Percentiles rank a stretch among this genome's conserved stretches.
Conservation (phyloP, 2,329 filamentous ascomycete genomes). For the Colletotrichum cuscutae region DNA sequence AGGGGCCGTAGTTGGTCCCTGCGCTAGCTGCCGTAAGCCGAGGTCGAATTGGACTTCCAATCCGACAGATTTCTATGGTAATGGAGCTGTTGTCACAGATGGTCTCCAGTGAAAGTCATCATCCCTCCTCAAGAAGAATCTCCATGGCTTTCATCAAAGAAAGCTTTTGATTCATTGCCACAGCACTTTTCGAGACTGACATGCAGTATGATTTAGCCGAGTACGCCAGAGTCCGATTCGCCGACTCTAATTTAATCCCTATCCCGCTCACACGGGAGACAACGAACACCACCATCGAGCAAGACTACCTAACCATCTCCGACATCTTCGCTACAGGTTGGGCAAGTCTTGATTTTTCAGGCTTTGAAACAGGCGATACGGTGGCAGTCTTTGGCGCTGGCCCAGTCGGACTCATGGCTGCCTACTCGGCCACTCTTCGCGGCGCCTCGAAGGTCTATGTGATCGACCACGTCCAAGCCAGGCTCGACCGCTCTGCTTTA, state of each 20-base stretch:
- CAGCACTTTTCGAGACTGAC: no score
- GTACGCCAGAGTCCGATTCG: slow-evolving; percentile 71
- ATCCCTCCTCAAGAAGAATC: neutral
- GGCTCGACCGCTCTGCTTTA: slow-evolving; percentile 34
- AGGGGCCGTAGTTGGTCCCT: no score
- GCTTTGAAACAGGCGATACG: slow-evolving; percentile 68
- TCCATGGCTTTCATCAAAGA: neutral
- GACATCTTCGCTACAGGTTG: slow-evolving; percentile 61
- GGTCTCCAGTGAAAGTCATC: slow-evolving; percentile 15
- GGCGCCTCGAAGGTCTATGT: slow-evolving; percentile 37
- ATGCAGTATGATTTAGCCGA: slow-evolving; percentile 42
- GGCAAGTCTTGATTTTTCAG: slow-evolving; percentile 65
- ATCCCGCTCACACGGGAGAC: slow-evolving; percentile 51
- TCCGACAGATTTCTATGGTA: slow-evolving; percentile 5
- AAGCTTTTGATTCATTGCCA: no score
- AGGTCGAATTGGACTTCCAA: no score
- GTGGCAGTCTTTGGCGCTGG: slow-evolving; percentile 73
- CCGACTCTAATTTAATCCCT: slow-evolving; percentile 72
- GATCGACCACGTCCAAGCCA: slow-evolving; percentile 37
- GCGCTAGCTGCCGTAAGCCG: no score
- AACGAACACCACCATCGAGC: slow-evolving; percentile 65
- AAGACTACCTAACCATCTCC: slow-evolving; percentile 64
- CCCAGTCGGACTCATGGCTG: slow-evolving; percentile 69
- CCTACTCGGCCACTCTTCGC: slow-evolving; percentile 39
- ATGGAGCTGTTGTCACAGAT: neutral